Percentiles rank a stretch among this genome's conserved stretches.
phyloP scores from a whole-genome alignment of 805 yeast species.

The Metschnikowia continentalis region DNA sequence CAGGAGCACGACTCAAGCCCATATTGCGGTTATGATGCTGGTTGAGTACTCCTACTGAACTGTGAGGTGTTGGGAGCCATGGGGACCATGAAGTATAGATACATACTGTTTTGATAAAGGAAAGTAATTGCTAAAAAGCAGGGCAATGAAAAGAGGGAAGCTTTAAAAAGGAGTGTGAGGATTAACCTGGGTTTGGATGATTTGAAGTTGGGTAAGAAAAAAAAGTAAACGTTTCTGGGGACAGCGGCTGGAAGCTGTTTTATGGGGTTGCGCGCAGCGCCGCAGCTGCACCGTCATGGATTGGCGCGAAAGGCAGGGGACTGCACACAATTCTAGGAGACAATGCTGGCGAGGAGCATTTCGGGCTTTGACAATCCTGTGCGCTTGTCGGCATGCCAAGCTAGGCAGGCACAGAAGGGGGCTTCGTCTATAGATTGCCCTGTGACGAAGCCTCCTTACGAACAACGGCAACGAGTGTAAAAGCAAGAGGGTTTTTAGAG shows the following conservation, averaged over 20 bases:
- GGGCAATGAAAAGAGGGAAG: conserved; percentile 1
- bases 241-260: conserved; percentile 1
- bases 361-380: neutral
- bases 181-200: neutral
- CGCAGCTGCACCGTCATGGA: neutral
- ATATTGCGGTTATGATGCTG: no score
- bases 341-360: conserved; percentile 2
- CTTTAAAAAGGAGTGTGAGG: conserved; percentile 2
- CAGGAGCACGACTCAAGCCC: no score
- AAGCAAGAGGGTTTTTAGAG: neutral
- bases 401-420: neutral
- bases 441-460: no score
- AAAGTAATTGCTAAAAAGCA: conserved; percentile 4
- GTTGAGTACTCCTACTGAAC: no score
- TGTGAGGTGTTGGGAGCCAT: no score
- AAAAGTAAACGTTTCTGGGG: neutral
- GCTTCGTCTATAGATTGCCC: no score
- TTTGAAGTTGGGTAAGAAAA: neutral
- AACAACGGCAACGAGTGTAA: neutral
- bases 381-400: neutral
- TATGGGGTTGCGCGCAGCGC: conserved; percentile 1
- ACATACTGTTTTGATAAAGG: conserved; percentile 2
- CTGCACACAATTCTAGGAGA: neutral
- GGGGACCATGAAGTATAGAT: neutral
- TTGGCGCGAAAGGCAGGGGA: neutral